A percentile compares a stretch with the other conserved stretches of the same genome.
Conservation (phyloP, 345 rosid species). For the Boechera stricta region DNA sequence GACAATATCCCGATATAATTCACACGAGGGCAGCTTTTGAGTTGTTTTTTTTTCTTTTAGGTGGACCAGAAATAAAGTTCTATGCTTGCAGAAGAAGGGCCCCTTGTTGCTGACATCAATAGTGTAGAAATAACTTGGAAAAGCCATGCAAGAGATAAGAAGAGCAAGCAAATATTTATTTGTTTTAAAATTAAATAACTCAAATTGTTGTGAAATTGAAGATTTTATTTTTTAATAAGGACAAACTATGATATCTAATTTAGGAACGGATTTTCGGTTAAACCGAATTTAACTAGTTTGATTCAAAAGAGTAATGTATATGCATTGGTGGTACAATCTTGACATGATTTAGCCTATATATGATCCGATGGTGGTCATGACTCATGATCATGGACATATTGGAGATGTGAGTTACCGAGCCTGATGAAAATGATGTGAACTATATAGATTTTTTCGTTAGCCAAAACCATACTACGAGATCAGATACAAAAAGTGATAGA, state of each 20-base stretch:
- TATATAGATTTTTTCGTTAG: slow-evolving; percentile 6
- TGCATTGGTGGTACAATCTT: background rate
- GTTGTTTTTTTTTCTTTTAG: slow-evolving; percentile 16
- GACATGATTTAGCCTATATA: slow-evolving; percentile 8
- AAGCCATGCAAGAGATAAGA: slow-evolving; percentile 33
- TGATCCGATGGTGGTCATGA: slow-evolving; percentile 24
- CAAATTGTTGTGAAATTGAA: background rate
- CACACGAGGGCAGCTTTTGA: slow-evolving; percentile 45
- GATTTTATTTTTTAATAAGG: background rate
- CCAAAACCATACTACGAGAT: background rate
- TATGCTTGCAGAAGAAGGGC: slow-evolving; percentile 35
- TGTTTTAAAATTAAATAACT: background rate
- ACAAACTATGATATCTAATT: background rate
- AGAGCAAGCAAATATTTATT: background rate
- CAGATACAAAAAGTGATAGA: background rate
- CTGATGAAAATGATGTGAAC: slow-evolving; percentile 31
- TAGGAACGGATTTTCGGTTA: background rate
- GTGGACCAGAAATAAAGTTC: slow-evolving; percentile 34
- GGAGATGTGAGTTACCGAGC: slow-evolving; percentile 17
- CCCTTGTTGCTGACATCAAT: slow-evolving; percentile 36
- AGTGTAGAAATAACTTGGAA: slow-evolving; percentile 33
- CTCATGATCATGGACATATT: slow-evolving; percentile 23
- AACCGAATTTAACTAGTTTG: background rate
- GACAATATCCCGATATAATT: slow-evolving; percentile 44
- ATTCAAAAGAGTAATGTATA: slow-evolving; percentile 5